Conservation (phyloP, 2,329 filamentous ascomycete genomes). For the Hymenoscyphus albidus region DNA sequence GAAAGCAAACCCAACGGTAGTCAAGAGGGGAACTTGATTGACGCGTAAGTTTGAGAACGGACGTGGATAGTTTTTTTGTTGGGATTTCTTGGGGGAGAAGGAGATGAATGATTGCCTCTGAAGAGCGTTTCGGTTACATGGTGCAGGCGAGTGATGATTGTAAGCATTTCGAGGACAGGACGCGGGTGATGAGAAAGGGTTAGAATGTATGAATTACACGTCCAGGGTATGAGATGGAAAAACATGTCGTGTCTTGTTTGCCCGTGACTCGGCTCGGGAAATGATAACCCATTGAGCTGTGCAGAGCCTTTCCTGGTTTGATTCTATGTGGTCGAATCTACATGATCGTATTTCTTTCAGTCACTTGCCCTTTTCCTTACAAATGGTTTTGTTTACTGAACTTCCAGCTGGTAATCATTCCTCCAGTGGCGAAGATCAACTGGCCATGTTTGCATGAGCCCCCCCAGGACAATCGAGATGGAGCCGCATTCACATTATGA, state of each 20-base stretch:
- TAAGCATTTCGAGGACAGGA: slow-evolving; percentile 21
- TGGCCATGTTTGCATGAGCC: background rate
- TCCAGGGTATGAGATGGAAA: slow-evolving; percentile 8
- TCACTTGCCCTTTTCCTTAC: background rate
- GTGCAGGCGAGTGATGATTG: slow-evolving; percentile 16
- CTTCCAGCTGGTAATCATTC: background rate
- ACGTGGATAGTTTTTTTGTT: slow-evolving; percentile 10
- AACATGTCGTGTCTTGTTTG: slow-evolving; percentile 7
- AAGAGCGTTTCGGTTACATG: slow-evolving; percentile 16
- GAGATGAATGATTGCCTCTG: slow-evolving; percentile 3
- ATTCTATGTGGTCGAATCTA: background rate
- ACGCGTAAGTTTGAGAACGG: slow-evolving; percentile 42
- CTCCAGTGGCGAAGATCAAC: background rate
- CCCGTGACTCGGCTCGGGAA: background rate
- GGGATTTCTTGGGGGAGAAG: slow-evolving; percentile 6
- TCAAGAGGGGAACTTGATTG: slow-evolving; percentile 58
- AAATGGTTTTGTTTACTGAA: background rate
- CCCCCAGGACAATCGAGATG: too few species aligned
- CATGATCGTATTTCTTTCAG: background rate
- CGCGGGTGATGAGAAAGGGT: slow-evolving; percentile 10
- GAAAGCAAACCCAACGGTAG: slow-evolving; percentile 37
- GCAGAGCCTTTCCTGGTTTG: background rate
- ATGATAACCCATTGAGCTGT: background rate
- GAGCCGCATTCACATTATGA: too few species aligned
- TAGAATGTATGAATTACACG: slow-evolving; percentile 26